These are phyloP conservation scores for Lichina pygmaea DNA, from an alignment of 495 filamentous ascomycete genomes.

Conservation along the genomic window DNA sequence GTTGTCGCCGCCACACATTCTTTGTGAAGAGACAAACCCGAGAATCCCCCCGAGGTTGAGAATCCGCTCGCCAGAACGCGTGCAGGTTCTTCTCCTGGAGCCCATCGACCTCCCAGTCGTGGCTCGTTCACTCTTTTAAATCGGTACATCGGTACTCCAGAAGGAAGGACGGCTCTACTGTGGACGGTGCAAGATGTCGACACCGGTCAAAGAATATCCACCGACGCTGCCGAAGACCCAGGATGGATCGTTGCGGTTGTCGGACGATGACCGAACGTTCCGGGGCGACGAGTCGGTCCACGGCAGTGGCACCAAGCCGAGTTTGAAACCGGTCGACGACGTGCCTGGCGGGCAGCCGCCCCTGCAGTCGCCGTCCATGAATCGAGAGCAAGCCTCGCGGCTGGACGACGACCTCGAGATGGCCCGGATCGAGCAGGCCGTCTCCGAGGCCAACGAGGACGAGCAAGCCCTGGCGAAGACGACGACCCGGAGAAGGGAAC, in stretches of 20 bases:
- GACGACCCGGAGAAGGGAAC: conserved; percentile 22
- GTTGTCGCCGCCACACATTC: too few relatives aligned
- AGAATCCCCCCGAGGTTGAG: too few relatives aligned
- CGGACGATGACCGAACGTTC: background rate
- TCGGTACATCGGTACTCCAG: too few relatives aligned
- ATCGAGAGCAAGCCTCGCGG: conserved; percentile 39
- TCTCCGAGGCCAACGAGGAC: conserved; percentile 23
- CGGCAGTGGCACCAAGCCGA: background rate
- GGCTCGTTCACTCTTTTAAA: too few relatives aligned
- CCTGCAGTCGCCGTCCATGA: conserved; percentile 21
- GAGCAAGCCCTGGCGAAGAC: conserved; percentile 13
- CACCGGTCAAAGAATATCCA: background rate
- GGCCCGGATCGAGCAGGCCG: conserved; percentile 55
- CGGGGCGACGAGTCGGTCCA: background rate
- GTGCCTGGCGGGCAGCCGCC: background rate
- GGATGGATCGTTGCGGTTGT: background rate
- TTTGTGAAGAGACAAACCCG: too few relatives aligned
- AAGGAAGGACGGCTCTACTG: too few relatives aligned
- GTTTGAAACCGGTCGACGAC: background rate
- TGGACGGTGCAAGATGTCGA: background rate
- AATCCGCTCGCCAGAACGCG: too few relatives aligned
- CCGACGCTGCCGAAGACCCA: background rate
- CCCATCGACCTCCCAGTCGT: too few relatives aligned
- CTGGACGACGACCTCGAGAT: conserved; percentile 69
- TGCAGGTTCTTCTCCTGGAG: too few relatives aligned